These are phyloP conservation scores for Cordyceps cicadae DNA, from an alignment of 2,329 filamentous ascomycete species.

Conservation along the genomic window DNA sequence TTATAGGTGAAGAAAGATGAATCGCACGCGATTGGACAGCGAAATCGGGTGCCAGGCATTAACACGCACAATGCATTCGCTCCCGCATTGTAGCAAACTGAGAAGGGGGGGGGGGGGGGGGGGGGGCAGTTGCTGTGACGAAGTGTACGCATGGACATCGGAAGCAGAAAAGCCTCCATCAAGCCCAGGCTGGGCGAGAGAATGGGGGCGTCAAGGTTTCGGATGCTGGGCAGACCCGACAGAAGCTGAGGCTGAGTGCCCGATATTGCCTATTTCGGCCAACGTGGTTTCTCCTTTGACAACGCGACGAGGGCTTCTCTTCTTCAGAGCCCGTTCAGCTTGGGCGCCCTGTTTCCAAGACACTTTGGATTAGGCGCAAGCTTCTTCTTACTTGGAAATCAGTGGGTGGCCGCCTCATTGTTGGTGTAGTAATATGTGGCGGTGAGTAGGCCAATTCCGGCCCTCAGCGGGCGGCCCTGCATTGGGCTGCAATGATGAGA, in stretches of 20 bases:
- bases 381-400: background rate
- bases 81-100: background rate
- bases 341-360: background rate
- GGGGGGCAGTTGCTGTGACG: background rate
- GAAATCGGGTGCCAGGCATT: background rate
- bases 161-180: background rate
- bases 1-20: no score
- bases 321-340: background rate
- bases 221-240: background rate
- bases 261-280: background rate
- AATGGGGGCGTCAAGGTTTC: conserved; percentile 3
- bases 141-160: background rate
- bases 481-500: background rate
- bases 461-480: background rate
- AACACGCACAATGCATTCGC: background rate
- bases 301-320: background rate
- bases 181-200: background rate
- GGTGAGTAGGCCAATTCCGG: background rate
- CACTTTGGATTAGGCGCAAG: background rate
- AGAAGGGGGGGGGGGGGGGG: no score
- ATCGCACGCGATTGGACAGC: background rate
- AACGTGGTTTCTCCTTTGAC: background rate
- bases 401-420: background rate
- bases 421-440: background rate
- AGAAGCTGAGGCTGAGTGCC: background rate